A percentile compares a stretch with the other conserved stretches of the same genome.
These are phyloP conservation scores for Myriosclerotinia curreyana DNA, from an alignment of 2,329 filamentous ascomycete species.

Conservation along the genomic window DNA sequence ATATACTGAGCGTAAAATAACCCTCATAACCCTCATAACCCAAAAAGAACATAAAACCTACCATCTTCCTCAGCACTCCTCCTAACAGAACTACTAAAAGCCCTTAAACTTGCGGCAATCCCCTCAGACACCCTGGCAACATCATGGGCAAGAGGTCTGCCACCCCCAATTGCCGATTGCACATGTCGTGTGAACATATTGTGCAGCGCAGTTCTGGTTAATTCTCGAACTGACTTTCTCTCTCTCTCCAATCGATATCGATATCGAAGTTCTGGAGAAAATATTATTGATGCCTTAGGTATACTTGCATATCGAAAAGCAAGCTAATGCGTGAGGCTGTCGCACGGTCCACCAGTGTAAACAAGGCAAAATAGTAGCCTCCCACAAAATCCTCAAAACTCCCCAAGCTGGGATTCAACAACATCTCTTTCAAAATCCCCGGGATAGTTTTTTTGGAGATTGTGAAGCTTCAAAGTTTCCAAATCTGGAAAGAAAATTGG, in stretches of 20 bases:
- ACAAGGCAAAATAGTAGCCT: slow-evolving; percentile 17
- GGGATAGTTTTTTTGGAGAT: background rate
- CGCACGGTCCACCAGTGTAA: background rate
- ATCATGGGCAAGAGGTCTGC: slow-evolving; percentile 35
- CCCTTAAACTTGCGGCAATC: slow-evolving; percentile 37
- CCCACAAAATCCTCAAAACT: background rate
- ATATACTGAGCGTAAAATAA: background rate
- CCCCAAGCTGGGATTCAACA: background rate
- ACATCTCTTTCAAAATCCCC: background rate
- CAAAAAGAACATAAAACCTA: slow-evolving; percentile 14
- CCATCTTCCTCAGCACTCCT: slow-evolving; percentile 29
- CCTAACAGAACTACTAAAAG: slow-evolving; percentile 37
- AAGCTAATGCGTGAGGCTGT: background rate
- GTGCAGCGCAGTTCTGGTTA: slow-evolving; percentile 15
- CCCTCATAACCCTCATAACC: background rate
- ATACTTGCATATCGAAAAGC: background rate
- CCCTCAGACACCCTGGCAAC: slow-evolving; percentile 36
- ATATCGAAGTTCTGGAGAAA: slow-evolving; percentile 8
- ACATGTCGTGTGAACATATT: slow-evolving; percentile 41
- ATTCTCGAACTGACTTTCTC: background rate
- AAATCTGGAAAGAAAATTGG: background rate
- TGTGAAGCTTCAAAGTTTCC: background rate
- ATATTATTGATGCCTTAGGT: slow-evolving; percentile 7
- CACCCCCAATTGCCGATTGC: slow-evolving; percentile 37
- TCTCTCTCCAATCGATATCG: slow-evolving; percentile 1